Evolutionary conservation across 2,329 filamentous ascomycete species (phyloP).

Genomic region (Colletotrichum paranaense): DNA sequence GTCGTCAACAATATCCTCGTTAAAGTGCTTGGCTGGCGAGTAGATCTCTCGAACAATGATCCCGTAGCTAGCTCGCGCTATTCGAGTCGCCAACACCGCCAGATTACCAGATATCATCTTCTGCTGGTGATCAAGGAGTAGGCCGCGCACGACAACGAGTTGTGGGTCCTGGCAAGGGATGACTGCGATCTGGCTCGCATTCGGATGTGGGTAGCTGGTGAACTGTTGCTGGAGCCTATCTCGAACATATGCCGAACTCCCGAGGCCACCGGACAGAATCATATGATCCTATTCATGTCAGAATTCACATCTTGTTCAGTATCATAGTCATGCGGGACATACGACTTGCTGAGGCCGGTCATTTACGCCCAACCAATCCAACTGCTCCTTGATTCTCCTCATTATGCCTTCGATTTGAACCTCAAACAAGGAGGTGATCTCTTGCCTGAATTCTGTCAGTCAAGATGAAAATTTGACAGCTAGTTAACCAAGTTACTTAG

Average conservation of each 20-base stretch:
- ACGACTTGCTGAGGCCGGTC: slow-evolving; percentile 49
- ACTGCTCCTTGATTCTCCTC: slow-evolving; percentile 51
- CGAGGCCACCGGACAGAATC: slow-evolving; percentile 58
- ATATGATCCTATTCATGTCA: slow-evolving; percentile 48
- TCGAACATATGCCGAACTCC: slow-evolving; percentile 59
- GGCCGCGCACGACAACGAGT: slow-evolving; percentile 64
- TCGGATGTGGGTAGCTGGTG: slow-evolving; percentile 46
- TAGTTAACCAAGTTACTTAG: slow-evolving; percentile 44
- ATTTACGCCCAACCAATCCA: slow-evolving; percentile 50
- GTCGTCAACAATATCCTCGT: slow-evolving; percentile 49
- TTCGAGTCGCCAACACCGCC: slow-evolving; percentile 54
- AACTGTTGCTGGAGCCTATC: slow-evolving; percentile 53
- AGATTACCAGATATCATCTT: slow-evolving; percentile 53
- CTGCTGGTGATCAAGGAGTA: slow-evolving; percentile 63
- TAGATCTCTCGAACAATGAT: slow-evolving; percentile 51
- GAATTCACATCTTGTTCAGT: slow-evolving; percentile 1
- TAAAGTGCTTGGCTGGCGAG: slow-evolving; percentile 47
- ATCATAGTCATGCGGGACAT: slow-evolving; percentile 25
- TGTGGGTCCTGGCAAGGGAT: slow-evolving; percentile 62
- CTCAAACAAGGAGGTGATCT: slow-evolving; percentile 14
- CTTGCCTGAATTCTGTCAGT: neutral
- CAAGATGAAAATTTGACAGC: neutral
- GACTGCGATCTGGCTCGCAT: slow-evolving; percentile 49
- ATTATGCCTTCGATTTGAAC: slow-evolving; percentile 53
- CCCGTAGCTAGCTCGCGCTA: slow-evolving; percentile 56